A percentile compares a stretch with the other conserved stretches of the same genome.
Conservation (phyloP, 1,284 basidiomycete species). For the Cryptococcus floricola region DNA sequence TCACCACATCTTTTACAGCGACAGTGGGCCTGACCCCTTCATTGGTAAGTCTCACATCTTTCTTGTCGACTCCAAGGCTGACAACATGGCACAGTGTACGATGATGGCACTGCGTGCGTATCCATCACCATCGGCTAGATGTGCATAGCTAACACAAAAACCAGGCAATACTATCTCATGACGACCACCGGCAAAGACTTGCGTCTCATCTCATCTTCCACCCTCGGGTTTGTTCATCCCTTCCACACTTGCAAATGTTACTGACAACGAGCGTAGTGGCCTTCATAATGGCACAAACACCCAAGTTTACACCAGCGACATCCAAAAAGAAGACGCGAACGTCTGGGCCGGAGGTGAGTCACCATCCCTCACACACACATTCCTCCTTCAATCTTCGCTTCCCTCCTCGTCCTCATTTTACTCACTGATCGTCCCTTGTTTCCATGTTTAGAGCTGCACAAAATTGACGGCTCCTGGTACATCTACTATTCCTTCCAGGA, state of each 20-base stretch:
- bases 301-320: slow-evolving; percentile 6
- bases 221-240: slow-evolving; percentile 10
- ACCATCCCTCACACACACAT: not conserved
- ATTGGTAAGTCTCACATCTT: slow-evolving; percentile 7
- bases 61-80: not conserved
- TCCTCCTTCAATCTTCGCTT: no score
- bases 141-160: not conserved
- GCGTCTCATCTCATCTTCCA: slow-evolving; percentile 11
- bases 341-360: slow-evolving; percentile 20
- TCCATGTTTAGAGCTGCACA: slow-evolving; percentile 15
- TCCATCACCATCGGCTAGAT: not conserved
- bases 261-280: slow-evolving; percentile 2
- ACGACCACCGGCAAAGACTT: slow-evolving; percentile 10
- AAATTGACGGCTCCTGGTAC: slow-evolving; percentile 20
- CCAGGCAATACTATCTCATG: slow-evolving; percentile 11
- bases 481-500: slow-evolving; percentile 15
- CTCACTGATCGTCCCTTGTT: no score
- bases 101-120: slow-evolving; percentile 11
- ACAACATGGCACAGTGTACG: slow-evolving; percentile 4
- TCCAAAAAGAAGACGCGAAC: not conserved
- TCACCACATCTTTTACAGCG: not conserved
- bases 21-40: slow-evolving; percentile 14
- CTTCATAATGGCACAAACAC: slow-evolving; percentile 5
- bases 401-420: no score
- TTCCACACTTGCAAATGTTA: not conserved